Evolutionary conservation across 139 green algal genomes (phyloP), one percentile per base, ranked within the genome.

Genomic region (Tetradesmus obliquus): DNA sequence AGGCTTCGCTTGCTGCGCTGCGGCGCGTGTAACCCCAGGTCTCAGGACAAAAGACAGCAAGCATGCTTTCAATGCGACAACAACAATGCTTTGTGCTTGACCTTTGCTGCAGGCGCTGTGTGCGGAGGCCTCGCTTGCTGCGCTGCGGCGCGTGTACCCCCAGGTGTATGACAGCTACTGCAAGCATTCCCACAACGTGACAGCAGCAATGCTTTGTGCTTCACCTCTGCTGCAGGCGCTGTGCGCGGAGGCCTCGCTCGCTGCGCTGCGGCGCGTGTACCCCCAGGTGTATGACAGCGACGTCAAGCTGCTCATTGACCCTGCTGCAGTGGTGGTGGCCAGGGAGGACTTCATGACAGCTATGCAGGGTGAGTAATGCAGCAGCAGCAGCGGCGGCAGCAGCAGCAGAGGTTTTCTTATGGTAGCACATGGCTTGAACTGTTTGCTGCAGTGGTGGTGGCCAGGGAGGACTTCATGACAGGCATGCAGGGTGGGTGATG

Each of bases 211-310:
- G 51, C 57, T 60, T 19, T 72, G 60, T 10, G 10, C 12, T 13
- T 72, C 10, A 10, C 32, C 54, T 88, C 2, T 10, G 13, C 57
- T 58, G 66, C 93, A 96, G 95, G 97, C 97, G 45, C 93, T 99
- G 66, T 99, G 97, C 93, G 97, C 98, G 1, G 98, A 99, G 95
- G 97, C 98, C 2, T 96, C 96, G 0, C 95, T 99, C 69, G 91
- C 94, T n/a, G 97, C 98, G 3, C 93, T 99, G 90, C 93, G 98
- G 66, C 92, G 79, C 85, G 93, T 91, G 62, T 99, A 99, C 93
- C 98, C 98, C 0, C 97, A 99, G 88, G 98, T 99, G 90, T 99
- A 99, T 90, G 93, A 96, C 7, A 95, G 79, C 19, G 94, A 98
- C 71, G 92, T 97, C 13, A 96, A 96, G 91, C 95, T 99, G 91